phyloP scores from a whole-genome alignment of 2,329 filamentous ascomycete genomes.

The Fusarium begoniae region DNA sequence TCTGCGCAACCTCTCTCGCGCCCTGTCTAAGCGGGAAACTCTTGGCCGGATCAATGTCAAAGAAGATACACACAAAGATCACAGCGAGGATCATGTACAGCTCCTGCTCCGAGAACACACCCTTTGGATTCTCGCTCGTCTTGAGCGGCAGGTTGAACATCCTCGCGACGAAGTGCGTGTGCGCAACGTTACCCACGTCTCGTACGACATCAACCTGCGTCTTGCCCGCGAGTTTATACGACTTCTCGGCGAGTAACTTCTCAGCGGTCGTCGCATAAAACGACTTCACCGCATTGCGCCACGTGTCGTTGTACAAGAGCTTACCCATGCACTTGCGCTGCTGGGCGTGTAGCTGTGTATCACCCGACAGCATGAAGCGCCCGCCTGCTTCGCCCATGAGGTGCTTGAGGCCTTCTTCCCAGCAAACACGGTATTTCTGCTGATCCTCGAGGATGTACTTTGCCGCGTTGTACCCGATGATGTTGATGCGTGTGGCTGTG shows the following conservation, averaged over 20 bases:
- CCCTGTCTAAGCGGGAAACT: constrained; percentile 71
- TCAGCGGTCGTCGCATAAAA: constrained; percentile 73
- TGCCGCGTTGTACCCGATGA: constrained; percentile 69
- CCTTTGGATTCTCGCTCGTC: constrained; percentile 66
- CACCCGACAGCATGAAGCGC: constrained; percentile 66
- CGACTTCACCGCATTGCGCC: constrained; percentile 68
- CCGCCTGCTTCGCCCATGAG: constrained; percentile 66
- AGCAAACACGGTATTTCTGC: constrained; percentile 70
- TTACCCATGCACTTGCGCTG: constrained; percentile 64
- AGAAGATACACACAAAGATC: constrained; percentile 73
- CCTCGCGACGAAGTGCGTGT: constrained; percentile 70
- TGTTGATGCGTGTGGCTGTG: constrained; percentile 60
- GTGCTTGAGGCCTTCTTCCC: constrained; percentile 70
- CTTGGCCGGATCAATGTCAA: constrained; percentile 72
- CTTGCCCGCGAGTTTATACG: constrained; percentile 63
- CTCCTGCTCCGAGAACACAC: constrained; percentile 64
- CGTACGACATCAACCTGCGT: constrained; percentile 76
- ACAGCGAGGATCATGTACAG: constrained; percentile 70
- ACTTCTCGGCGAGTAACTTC: constrained; percentile 70
- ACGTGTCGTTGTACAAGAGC: constrained; percentile 69
- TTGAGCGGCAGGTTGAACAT: constrained; percentile 75
- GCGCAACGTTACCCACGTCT: constrained; percentile 74
- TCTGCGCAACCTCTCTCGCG: constrained; percentile 63
- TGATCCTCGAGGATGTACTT: constrained; percentile 69
- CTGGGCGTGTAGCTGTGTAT: constrained; percentile 57